Evolutionary conservation across 768 basidiomycete species (phyloP).

Genomic region (Auricularia heimuer): DNA sequence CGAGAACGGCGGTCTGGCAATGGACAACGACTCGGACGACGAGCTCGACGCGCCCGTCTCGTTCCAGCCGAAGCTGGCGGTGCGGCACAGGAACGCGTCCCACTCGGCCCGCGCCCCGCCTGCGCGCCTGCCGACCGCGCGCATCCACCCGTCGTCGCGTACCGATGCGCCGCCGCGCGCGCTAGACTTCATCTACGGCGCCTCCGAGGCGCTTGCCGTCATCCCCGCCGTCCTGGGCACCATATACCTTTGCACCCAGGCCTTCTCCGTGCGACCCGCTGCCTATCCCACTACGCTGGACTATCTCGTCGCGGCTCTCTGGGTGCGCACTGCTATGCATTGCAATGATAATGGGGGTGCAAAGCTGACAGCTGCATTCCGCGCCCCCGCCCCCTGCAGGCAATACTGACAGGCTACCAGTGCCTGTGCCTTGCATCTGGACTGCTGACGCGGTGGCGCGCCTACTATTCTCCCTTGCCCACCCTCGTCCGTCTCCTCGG

Average conservation of each 20-base stretch:
- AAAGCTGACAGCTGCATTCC: neutral
- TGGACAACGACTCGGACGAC: slow-evolving; percentile 1
- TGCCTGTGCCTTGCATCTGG: slow-evolving; percentile 84
- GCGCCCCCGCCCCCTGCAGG: slow-evolving; percentile 34
- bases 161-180: neutral
- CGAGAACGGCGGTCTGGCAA: neutral
- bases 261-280: slow-evolving; percentile 27
- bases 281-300: slow-evolving; percentile 34
- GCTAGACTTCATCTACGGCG: neutral
- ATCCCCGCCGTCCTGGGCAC: slow-evolving; percentile 64
- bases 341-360: neutral
- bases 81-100: neutral
- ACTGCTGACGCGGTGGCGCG: slow-evolving; percentile 78
- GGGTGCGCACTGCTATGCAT: slow-evolving; percentile 37
- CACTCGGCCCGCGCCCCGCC: neutral
- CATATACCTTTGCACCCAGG: slow-evolving; percentile 48
- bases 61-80: neutral
- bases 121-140: slow-evolving; percentile 49
- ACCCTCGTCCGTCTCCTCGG: slow-evolving; percentile 88
- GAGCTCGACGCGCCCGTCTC: neutral
- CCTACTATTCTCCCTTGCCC: slow-evolving; percentile 81
- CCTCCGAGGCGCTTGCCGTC: slow-evolving; percentile 36
- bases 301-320: slow-evolving; percentile 56
- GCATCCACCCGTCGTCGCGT: slow-evolving; percentile 39
- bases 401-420: slow-evolving; percentile 79